phyloP scores from a whole-genome alignment of 1,284 basidiomycete species.

The Singerocomus inundabilis region DNA sequence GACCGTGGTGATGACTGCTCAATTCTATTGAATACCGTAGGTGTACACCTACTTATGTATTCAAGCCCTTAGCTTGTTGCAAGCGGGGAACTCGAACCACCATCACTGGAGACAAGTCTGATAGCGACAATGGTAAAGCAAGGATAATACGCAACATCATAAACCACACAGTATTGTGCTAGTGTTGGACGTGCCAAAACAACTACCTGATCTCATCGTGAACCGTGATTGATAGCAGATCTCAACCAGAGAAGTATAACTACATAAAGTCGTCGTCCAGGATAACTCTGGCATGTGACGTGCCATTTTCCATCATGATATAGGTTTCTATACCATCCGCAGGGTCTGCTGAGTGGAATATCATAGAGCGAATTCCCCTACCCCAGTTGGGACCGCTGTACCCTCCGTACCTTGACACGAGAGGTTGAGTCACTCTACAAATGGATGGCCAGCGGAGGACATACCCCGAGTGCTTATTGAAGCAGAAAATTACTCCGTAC shows the following conservation, averaged over 20 bases:
- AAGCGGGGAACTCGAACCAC: not conserved
- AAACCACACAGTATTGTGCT: not conserved
- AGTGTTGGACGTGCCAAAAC: not conserved
- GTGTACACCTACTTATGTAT: slow-evolving; percentile 6
- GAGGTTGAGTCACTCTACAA: not conserved
- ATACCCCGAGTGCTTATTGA: slow-evolving; percentile 69
- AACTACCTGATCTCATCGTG: not conserved
- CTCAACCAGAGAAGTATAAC: not conserved
- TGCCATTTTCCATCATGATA: slow-evolving; percentile 57
- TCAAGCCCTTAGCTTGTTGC: slow-evolving; percentile 1
- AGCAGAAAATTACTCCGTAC: slow-evolving; percentile 65
- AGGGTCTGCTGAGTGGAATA: slow-evolving; percentile 51
- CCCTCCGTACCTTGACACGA: slow-evolving; percentile 54
- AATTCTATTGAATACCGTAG: too few relatives aligned
- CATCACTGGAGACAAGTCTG: not conserved
- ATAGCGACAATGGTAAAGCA: not conserved
- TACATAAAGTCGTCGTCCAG: slow-evolving; percentile 24
- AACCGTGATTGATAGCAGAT: not conserved
- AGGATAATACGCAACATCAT: not conserved
- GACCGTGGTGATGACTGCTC: not conserved
- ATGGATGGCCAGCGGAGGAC: slow-evolving; percentile 17
- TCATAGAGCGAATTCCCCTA: slow-evolving; percentile 60
- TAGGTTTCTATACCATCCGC: slow-evolving; percentile 52
- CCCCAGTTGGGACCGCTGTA: slow-evolving; percentile 56
- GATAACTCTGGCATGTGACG: slow-evolving; percentile 38